A percentile compares a stretch with the other conserved stretches of the same genome.
phyloP scores from a whole-genome alignment of 805 yeast species.

The Myxozyma kluyveri region DNA sequence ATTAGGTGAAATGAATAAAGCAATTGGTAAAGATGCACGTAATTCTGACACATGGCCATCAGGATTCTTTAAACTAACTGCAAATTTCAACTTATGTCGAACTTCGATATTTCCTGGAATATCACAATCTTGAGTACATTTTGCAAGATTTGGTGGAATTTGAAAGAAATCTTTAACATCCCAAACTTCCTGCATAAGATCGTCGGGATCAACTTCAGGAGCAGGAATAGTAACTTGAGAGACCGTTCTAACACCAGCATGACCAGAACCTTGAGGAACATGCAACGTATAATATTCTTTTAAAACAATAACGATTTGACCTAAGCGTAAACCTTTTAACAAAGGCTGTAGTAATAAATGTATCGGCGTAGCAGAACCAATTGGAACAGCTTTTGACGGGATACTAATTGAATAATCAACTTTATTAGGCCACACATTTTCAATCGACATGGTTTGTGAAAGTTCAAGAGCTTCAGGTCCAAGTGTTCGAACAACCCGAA shows the following conservation, averaged over 20 bases:
- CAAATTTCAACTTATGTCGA: conserved; percentile 82
- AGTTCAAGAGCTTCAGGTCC: conserved; percentile 84
- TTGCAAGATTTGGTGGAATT: conserved; percentile 69
- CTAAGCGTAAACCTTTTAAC: conserved; percentile 73
- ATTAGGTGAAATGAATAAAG: conserved; percentile 74
- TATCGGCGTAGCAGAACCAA: conserved; percentile 75
- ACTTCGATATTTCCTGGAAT: conserved; percentile 69
- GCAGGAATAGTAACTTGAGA: conserved; percentile 49
- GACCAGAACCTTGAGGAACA: conserved; percentile 35
- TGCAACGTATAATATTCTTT: conserved; percentile 60
- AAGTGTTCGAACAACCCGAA: conserved; percentile 81
- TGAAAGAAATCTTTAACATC: conserved; percentile 58
- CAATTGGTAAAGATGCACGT: conserved; percentile 83
- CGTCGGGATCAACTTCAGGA: conserved; percentile 38
- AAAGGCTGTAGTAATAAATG: conserved; percentile 73
- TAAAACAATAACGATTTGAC: conserved; percentile 65
- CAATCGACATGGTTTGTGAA: conserved; percentile 88
- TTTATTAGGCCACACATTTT: conserved; percentile 92
- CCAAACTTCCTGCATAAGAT: conserved; percentile 53
- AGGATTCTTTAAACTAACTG: conserved; percentile 72
- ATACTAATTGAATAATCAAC: conserved; percentile 84
- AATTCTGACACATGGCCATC: conserved; percentile 92
- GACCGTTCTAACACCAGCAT: conserved; percentile 67
- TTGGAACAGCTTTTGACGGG: conserved; percentile 84
- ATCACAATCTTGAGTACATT: conserved; percentile 85